Evolutionary conservation across 192 early-diverging fungal species (phyloP).

Genomic region (Paraglomus brasilianum): DNA sequence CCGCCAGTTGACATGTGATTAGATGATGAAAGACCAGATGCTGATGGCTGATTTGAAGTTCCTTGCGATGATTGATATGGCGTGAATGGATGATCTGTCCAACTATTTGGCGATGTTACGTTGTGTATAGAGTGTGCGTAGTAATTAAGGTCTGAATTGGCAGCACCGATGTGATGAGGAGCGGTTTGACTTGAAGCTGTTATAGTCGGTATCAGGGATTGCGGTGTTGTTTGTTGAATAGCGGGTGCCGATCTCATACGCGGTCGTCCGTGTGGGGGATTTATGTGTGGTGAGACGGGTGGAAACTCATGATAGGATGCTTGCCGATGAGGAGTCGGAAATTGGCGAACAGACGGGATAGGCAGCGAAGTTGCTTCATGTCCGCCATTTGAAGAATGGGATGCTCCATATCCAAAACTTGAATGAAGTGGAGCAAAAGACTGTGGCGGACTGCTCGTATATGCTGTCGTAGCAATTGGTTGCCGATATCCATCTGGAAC

Average conservation of each 20-base stretch:
- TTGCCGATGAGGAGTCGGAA: conserved; percentile 4
- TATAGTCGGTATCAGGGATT: conserved; percentile 11
- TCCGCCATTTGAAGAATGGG: neutral
- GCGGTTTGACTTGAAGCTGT: neutral
- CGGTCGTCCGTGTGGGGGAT: neutral
- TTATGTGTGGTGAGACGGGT: conserved; percentile 7
- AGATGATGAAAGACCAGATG: neutral
- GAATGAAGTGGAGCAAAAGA: conserved; percentile 5
- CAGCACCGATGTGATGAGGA: neutral
- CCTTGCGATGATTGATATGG: neutral
- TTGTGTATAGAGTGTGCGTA: too few relatives aligned
- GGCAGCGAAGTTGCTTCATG: conserved; percentile 12
- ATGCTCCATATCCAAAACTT: neutral
- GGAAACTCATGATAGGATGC: conserved; percentile 13
- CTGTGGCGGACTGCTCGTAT: neutral
- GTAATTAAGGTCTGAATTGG: neutral
- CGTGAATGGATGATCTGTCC: too few relatives aligned
- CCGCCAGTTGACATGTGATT: neutral
- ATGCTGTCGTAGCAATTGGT: neutral
- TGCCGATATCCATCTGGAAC: neutral
- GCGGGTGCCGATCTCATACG: neutral
- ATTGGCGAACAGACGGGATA: neutral
- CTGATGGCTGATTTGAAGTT: neutral
- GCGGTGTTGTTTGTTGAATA: neutral
- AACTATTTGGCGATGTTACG: neutral